Conservation (phyloP, 2,329 filamentous ascomycete species). For the Coniochaeta sp. region DNA sequence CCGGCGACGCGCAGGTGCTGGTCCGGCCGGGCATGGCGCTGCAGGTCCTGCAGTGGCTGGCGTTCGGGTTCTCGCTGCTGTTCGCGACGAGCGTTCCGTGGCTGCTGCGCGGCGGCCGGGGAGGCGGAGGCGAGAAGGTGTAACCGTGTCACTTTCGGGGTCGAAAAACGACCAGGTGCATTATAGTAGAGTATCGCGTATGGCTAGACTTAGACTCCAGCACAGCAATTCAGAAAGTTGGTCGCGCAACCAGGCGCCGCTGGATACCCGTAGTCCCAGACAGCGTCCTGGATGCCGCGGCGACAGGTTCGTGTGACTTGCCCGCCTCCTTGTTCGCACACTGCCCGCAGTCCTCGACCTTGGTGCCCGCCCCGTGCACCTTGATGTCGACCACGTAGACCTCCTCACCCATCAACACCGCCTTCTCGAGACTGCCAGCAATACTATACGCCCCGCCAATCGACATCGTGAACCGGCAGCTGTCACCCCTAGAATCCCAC, state of each 20-base stretch:
- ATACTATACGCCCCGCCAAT: not conserved
- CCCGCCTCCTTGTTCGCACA: not conserved
- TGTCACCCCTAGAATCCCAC: not conserved
- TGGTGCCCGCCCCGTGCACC: not conserved
- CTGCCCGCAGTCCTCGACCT: not conserved
- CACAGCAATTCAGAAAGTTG: not conserved
- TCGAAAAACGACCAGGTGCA: too few species aligned
- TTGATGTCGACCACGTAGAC: not conserved
- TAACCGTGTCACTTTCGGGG: too few species aligned
- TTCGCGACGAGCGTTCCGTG: constrained; percentile 13
- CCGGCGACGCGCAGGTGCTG: constrained; percentile 6
- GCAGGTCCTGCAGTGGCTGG: constrained; percentile 19
- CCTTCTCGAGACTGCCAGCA: not conserved
- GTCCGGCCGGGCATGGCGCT: constrained; percentile 13
- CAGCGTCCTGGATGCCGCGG: not conserved
- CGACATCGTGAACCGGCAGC: not conserved
- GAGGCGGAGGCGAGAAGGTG: not conserved
- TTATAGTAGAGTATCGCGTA: too few species aligned
- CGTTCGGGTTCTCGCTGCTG: constrained; percentile 14
- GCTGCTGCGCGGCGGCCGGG: constrained; percentile 3
- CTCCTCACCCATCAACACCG: not conserved
- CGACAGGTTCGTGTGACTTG: not conserved
- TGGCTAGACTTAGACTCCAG: too few species aligned
- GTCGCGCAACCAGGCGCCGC: not conserved
- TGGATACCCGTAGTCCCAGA: not conserved